Percentiles rank a stretch among this genome's conserved stretches.
These are phyloP conservation scores for Sugiyamaella paludigena DNA, from an alignment of 1,139 yeast species.

Conservation along the genomic window DNA sequence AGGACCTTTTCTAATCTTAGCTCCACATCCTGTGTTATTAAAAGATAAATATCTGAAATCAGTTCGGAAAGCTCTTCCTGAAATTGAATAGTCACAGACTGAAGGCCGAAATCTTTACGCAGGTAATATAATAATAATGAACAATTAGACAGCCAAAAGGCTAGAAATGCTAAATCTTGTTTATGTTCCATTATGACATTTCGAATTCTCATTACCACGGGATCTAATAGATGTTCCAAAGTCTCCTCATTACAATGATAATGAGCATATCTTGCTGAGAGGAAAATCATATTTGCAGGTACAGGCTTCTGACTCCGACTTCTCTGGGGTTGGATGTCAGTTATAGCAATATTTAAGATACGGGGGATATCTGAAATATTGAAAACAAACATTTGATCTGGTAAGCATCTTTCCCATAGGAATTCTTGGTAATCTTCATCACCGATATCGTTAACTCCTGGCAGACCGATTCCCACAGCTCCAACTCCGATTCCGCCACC, in stretches of 20 bases:
- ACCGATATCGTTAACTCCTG: conserved; percentile 18
- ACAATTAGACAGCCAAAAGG: conserved; percentile 46
- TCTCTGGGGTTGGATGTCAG: conserved; percentile 41
- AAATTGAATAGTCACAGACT: conserved; percentile 32
- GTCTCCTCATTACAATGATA: conserved; percentile 39
- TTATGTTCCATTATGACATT: conserved; percentile 34
- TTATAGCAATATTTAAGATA: conserved; percentile 40
- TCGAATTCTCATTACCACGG: conserved; percentile 38
- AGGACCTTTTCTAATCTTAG: conserved; percentile 39
- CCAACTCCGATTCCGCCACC: conserved; percentile 17
- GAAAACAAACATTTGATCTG: conserved; percentile 44
- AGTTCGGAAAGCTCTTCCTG: conserved; percentile 38
- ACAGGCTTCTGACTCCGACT: conserved; percentile 40
- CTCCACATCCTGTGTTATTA: conserved; percentile 41
- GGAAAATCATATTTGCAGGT: conserved; percentile 44
- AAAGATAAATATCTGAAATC: conserved; percentile 36
- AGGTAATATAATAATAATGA: conserved; percentile 41
- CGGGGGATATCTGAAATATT: conserved; percentile 39
- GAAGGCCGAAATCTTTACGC: conserved; percentile 39
- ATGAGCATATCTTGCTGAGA: conserved; percentile 43
- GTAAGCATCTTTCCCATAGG: conserved; percentile 41
- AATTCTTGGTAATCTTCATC: conserved; percentile 29
- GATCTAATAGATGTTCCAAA: conserved; percentile 36
- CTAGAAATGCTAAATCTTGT: conserved; percentile 41
- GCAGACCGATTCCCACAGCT: no score